A percentile compares a stretch with the other conserved stretches of the same genome.
Evolutionary conservation across 148 eudicot genomes (phyloP).

Genomic region (Rhododendron vialii): DNA sequence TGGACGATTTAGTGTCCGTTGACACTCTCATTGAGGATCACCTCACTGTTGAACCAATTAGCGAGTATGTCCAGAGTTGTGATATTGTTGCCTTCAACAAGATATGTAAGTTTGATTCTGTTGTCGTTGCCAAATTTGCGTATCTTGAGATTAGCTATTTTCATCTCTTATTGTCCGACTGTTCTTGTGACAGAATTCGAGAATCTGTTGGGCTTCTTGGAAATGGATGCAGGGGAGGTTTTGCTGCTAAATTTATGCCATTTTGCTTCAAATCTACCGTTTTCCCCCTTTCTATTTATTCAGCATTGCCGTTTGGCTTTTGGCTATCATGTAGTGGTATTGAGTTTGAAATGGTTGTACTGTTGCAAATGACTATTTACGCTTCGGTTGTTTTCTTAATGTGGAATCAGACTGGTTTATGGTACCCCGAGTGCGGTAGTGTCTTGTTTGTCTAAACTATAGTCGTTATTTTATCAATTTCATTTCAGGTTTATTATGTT

Average conservation of each 20-base stretch:
- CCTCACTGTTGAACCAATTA: slow-evolving; percentile 69
- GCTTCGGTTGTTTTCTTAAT: not conserved
- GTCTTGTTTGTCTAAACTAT: not conserved
- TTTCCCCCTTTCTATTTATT: not conserved
- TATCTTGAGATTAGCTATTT: not conserved
- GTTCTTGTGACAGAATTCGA: not conserved
- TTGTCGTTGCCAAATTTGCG: not conserved
- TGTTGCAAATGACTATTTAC: not conserved
- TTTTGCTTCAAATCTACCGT: not conserved
- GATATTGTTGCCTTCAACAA: slow-evolving; percentile 98
- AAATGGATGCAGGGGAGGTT: not conserved
- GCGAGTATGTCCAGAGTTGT: slow-evolving; percentile 90
- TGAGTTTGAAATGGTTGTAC: not conserved
- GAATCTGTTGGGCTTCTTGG: not conserved
- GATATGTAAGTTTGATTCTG: slow-evolving; percentile 41
- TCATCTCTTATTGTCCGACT: not conserved
- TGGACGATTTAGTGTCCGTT: slow-evolving; percentile 87
- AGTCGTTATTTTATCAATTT: not conserved
- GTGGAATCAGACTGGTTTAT: not conserved
- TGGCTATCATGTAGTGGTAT: not conserved
- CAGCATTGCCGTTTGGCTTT: not conserved
- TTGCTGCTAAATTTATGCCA: not conserved
- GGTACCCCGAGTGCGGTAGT: not conserved
- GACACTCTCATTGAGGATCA: slow-evolving; percentile 65
- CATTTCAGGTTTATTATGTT: not conserved